A percentile compares a stretch with the other conserved stretches of the same genome.
Conservation (phyloP, 2,329 filamentous ascomycete species). For the Endocalyx cinctus region DNA sequence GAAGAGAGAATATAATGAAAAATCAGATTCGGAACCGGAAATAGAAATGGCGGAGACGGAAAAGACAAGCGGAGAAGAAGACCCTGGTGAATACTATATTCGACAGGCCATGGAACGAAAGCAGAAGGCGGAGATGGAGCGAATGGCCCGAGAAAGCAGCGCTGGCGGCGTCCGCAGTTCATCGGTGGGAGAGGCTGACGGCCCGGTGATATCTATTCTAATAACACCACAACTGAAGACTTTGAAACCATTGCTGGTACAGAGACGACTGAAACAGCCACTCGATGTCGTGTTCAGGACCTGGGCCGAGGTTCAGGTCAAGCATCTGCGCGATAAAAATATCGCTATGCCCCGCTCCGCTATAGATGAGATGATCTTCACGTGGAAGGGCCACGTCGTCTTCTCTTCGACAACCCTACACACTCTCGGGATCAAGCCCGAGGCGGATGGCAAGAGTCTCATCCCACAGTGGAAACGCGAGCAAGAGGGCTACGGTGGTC, state of each 20-base stretch:
- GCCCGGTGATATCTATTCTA: constrained; percentile 56
- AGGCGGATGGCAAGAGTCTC: constrained; percentile 39
- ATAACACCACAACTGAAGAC: constrained; percentile 63
- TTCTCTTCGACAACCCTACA: constrained; percentile 72
- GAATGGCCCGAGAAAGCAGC: constrained; percentile 14
- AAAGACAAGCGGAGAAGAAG: constrained; percentile 28
- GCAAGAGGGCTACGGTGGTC: constrained; percentile 43
- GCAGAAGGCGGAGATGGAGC: constrained; percentile 18
- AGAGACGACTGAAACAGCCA: constrained; percentile 61
- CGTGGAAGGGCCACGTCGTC: constrained; percentile 68
- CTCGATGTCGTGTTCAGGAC: constrained; percentile 62
- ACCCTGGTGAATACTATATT: constrained; percentile 43
- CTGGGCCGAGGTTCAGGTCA: constrained; percentile 65
- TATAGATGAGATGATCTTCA: constrained; percentile 62
- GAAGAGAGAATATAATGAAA: too few species aligned
- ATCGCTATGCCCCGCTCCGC: too few species aligned
- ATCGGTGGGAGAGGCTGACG: constrained; percentile 4
- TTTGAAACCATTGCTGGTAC: constrained; percentile 58
- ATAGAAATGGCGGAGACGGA: constrained; percentile 13
- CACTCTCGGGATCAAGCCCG: constrained; percentile 56
- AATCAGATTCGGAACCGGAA: constrained; percentile 10
- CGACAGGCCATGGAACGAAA: constrained; percentile 35
- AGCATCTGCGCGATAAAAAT: too few species aligned
- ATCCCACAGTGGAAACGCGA: constrained; percentile 26
- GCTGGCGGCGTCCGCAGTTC: constrained; percentile 4